Evolutionary conservation across 2,329 filamentous ascomycete species (phyloP), one percentile per base, ranked within the genome.

Genomic region (Bipolaris cookei): DNA sequence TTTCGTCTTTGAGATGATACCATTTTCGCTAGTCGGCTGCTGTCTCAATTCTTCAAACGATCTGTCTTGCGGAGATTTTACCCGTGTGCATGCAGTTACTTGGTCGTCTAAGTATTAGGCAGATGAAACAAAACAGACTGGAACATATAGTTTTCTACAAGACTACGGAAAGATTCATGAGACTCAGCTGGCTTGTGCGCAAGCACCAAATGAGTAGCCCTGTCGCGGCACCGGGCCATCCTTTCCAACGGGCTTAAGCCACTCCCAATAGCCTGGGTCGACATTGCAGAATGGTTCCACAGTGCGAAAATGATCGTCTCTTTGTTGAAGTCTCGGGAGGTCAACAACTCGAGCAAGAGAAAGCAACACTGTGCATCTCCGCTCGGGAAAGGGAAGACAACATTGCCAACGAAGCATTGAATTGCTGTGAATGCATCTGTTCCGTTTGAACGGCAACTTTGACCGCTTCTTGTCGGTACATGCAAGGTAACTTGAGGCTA

Each of bases 351-450:
- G 49, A 50, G 16, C 54, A 35, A 35, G 54, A 48, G 46, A 53
- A 23, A 38, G 32, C 45, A 25, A 56, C 44, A 16, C 57, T 16
- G 37, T 48, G 41, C 43, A 37, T 56, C n/a, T 48, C 45, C 62
- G 59, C 46, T 43, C 53, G 60, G 53, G 58, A 54, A 61, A 59
- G 48, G 59, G 42, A 54, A 57, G 43, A 34, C 49, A 37, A 51
- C 59, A 63, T 61, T 51, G 8, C 51, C 45, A 45, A 45, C 30
- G 38, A 52, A 20, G 3, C 20, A 5, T 34, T 28, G 25, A 28
- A 48, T n/a, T 56, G 46, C 46, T 42, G 51, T 48, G 54, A 25
- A 54, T 23, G 20, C 42, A 34, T 44, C 25, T 37, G 46, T n/a
- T 23, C 58, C 57, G 53, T 61, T 61, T 57, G 46, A 47, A 56